A percentile compares a stretch with the other conserved stretches of the same genome.
phyloP scores from a whole-genome alignment of 164 flowering plant species.

The Dillenia turbinata region DNA sequence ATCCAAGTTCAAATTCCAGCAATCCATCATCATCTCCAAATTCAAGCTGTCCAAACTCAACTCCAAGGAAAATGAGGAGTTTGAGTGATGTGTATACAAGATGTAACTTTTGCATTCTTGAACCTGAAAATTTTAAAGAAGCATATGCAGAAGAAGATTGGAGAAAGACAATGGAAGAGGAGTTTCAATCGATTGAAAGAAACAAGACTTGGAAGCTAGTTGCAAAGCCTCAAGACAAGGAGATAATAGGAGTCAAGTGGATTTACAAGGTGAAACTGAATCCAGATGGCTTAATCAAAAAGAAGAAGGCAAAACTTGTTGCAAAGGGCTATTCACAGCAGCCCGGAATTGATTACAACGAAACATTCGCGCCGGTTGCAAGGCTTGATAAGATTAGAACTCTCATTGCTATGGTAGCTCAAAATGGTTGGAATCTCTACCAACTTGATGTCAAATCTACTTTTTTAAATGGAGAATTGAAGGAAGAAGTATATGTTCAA shows the following conservation, averaged over 20 bases:
- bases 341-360: no score
- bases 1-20: no score
- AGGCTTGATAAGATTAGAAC: background rate
- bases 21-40: background rate
- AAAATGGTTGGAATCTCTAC: no score
- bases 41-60: background rate
- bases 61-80: conserved; percentile 1
- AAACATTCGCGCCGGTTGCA: background rate
- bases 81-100: background rate
- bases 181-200: background rate
- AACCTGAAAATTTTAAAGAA: background rate
- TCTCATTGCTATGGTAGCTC: background rate
- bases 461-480: background rate
- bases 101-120: background rate
- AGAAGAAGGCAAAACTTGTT: no score
- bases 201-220: background rate
- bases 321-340: no score
- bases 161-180: background rate
- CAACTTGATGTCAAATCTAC: background rate
- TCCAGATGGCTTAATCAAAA: no score
- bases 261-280: no score
- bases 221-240: background rate
- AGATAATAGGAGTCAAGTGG: background rate
- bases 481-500: background rate
- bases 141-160: no score